Base-by-base conservation (phyloP, 2,329 filamentous ascomycete genomes). In the Aspergillus brunneoviolaceus region DNA sequence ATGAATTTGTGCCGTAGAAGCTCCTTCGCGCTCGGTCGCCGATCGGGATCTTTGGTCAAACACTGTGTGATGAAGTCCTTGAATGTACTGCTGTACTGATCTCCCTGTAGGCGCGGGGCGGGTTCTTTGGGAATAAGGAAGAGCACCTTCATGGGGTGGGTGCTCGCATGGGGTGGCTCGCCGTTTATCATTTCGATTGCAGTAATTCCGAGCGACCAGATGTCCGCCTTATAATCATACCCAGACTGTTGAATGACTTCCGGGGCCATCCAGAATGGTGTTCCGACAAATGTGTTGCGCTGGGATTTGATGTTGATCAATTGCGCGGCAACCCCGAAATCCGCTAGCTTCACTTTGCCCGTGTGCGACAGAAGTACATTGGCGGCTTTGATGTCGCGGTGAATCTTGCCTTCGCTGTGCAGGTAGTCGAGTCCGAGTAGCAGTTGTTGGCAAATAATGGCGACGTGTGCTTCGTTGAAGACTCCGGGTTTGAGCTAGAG, bases 261-360 rank as follows among this genome's bases (percentile, higher is more conserved):
- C 1, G 92, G 92, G 0, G 92, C 92, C 92, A 96, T 96, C 92
- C 92, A 96, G 73, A 96, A 96, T 0, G 95, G 95, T 0, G 94
- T 98, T 21, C 95, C 95, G 21, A 99, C 95, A 71, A 99, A 98
- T 0, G 95, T 99, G 77, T 98, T 94, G 57, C 95, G 87, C 76
- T 97, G 92, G 2, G 94, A 97, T 78, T 97, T 97, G 79, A 98
- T 96, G 73, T 97, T 96, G 62, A 92, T 96, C 70, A 99, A 83
- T 76, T 99, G 95, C 31, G 95, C 94, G 7, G 95, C 95, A 48
- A 99, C 95, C 61, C 95, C 95, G 73, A 99, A 99, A 77, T 99
- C 94, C 47, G 94, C 94, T 67, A 98, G 83, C 81, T 98, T 98
- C 74, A 98, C 94, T 72, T 91, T 93, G 70, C 94, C 94, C 4